A percentile compares a stretch with the other conserved stretches of the same genome.
phyloP scores from a whole-genome alignment of 306 rosid species.

The Glycine latifolia region DNA sequence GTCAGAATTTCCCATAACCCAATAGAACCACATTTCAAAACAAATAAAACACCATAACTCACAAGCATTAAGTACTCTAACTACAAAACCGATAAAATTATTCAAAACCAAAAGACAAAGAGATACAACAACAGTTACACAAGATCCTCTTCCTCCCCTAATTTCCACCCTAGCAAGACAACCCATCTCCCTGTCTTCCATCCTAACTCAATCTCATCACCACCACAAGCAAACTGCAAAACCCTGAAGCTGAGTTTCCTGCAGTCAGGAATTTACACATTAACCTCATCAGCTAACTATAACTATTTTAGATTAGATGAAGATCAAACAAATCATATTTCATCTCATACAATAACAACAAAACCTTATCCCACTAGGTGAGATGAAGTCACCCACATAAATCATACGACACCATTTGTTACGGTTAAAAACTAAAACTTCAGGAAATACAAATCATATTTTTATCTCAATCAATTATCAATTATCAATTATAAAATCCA shows the following conservation, averaged over 20 bases:
- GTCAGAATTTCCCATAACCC: conserved; percentile 21
- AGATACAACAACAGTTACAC: conserved; percentile 16
- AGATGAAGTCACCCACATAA: too few relatives aligned
- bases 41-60: background rate
- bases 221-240: conserved; percentile 2
- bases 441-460: too few relatives aligned
- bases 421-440: too few relatives aligned
- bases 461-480: too few relatives aligned
- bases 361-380: too few relatives aligned
- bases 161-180: conserved; percentile 37
- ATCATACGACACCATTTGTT: too few relatives aligned
- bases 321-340: background rate
- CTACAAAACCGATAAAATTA: conserved; percentile 6
- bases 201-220: conserved; percentile 19
- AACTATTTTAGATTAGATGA: background rate
- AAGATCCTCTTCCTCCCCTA: conserved; percentile 25
- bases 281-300: background rate
- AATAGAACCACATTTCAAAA: conserved; percentile 21
- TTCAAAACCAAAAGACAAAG: conserved; percentile 9
- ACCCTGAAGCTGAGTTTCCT: background rate
- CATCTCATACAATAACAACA: background rate
- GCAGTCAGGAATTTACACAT: background rate
- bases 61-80: conserved; percentile 15
- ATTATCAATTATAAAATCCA: background rate
- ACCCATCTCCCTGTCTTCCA: conserved; percentile 31